Base-by-base conservation (phyloP, 345 rosid genomes). In the Heritiera fomes region DNA sequence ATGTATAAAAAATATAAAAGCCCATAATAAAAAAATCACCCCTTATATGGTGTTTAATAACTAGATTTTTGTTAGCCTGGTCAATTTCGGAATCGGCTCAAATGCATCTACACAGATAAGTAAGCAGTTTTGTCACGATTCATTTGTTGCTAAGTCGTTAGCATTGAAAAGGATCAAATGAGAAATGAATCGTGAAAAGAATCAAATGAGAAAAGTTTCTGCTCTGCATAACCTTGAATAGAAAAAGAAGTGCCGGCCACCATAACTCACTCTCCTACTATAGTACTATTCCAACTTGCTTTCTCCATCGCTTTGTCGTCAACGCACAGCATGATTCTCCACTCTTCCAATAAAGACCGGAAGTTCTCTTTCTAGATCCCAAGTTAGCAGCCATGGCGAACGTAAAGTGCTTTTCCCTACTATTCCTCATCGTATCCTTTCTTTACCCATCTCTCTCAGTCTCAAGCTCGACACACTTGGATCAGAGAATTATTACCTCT, bases 191-290 rank as follows among this genome's bases (percentile, higher is more conserved):
- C 28, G 28, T 73, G n/a, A 55, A 40, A 5, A 73, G 18, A n/a
- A n/a, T 18, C 5, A n/a, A 13, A 40, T 15, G 6, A 43, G 40
- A 43, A 15, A 8, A 20, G 64, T 74, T 74, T 20, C 30, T 59
- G 66, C 56, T 20, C 23, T 18, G 32, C 64, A 55, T 2, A 53
- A 55, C 32, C 3, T 11, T 4, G 0, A 56, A 40, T 43, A 58
- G 34, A 74, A 56, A 41, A 59, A 20, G 20, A 38, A 58, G 10
- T 9, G 77, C 77, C 77, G 67, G 77, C 77, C 67, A 58, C 32
- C 55, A 20, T 23, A 34, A 58, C 53, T 65, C 28, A 40, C 49
- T 20, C 49, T 20, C 49, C 23, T 41, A 11, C 38, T 34, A 34
- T 34, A 34, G 38, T 34, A 34, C 0, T 41, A 7, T 74, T 43